Base-by-base conservation (phyloP, 257 asterid genomes). In the Nicotiana tabacum region DNA sequence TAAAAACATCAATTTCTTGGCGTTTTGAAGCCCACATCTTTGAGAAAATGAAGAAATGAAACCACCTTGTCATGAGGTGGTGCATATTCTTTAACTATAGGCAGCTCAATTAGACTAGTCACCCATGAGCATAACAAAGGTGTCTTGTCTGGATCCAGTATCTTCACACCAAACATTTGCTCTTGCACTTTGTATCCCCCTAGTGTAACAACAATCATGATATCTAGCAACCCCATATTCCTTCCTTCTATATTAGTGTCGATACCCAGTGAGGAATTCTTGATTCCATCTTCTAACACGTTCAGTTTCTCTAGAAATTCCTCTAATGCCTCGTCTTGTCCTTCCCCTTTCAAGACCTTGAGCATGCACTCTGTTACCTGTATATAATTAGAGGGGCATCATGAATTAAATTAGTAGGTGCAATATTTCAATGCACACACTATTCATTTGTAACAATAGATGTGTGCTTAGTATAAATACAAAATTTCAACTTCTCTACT, bases 101-200 rank as follows among this genome's bases (percentile, higher is more conserved):
- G n/a, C 35, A 85, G 35, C 82, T 87, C 81, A 48, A 81, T 65
- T 4, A 89, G 83, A 76, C 33, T 37, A 8, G 80, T 84, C 24
- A 89, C 81, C 89, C 90, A 82, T 62, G 86, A 64, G 66, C 69
- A 66, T 60, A 89, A 30, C 80, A 85, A 5, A 43, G 89, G 89
- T 65, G 81, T 77, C 61, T 77, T 89, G 43, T 82, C 88, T 12
- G 83, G 87, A 68, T 84, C 88, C 21, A 89, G 8, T 5, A 80
- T 77, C 82, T 84, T 85, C 5, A 84, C 66, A 6, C 85, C 89
- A 80, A 87, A 78, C 12, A 81, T 70, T 61, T 84, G 85, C 51
- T 87, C 90, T n/a, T 82, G 87, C 60, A 82, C 83, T 55, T 83
- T 81, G 55, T 60, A 82, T 11, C 83, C 81, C 51, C 92, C 89